Evolutionary conservation across 2,329 filamentous ascomycete species (phyloP).

Genomic region (Fusarium miscanthi): DNA sequence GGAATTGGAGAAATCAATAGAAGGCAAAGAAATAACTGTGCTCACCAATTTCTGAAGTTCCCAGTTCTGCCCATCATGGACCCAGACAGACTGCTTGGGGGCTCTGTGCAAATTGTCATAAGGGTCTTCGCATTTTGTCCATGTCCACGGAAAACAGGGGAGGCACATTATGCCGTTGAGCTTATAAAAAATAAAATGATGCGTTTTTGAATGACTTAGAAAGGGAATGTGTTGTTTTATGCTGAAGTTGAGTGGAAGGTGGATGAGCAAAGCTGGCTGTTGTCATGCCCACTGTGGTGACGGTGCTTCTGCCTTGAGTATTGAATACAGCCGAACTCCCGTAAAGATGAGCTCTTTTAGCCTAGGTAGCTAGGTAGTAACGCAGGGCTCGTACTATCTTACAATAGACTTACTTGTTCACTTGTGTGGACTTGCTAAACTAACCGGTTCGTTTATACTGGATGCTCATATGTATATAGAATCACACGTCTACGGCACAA

Average conservation of each 20-base stretch:
- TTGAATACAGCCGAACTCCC: background rate
- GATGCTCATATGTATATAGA: background rate
- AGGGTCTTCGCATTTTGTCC: slow-evolving; percentile 58
- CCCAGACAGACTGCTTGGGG: slow-evolving; percentile 57
- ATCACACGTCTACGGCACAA: background rate
- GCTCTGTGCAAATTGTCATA: slow-evolving; percentile 51
- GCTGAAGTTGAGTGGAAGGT: background rate
- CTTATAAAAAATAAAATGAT: accelerated
- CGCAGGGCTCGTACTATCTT: no score
- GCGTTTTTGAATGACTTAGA: background rate
- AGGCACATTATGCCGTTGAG: slow-evolving; percentile 58
- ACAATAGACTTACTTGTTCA: background rate
- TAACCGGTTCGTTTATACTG: background rate
- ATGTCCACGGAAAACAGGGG: slow-evolving; percentile 64
- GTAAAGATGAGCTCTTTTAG: background rate
- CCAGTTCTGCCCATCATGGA: slow-evolving; percentile 51
- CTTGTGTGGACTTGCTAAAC: background rate
- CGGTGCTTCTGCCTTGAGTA: slow-evolving; percentile 1
- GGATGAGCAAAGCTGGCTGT: background rate
- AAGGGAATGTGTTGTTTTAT: background rate
- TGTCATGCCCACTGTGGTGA: background rate
- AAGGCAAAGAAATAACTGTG: slow-evolving; percentile 18
- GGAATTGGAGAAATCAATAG: background rate
- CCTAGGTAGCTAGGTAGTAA: background rate
- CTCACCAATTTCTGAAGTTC: slow-evolving; percentile 55